Evolutionary conservation across 2,329 filamentous ascomycete genomes (phyloP).

Genomic region (Drechslerella coelobrocha): DNA sequence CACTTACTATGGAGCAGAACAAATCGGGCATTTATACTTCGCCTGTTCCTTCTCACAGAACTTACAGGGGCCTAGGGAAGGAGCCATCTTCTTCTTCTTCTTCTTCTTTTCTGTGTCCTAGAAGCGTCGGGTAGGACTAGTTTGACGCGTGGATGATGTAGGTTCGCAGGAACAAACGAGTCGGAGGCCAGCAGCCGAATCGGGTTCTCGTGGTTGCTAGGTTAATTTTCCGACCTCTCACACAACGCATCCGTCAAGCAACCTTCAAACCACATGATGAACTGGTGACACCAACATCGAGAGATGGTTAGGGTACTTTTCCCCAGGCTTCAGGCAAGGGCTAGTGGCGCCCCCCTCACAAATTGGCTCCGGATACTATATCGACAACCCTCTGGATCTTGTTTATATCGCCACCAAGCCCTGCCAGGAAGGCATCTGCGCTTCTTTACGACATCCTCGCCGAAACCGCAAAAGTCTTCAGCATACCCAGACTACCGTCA

Average conservation of each 20-base stretch:
- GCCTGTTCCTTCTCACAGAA: conserved; percentile 50
- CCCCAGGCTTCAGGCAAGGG: conserved; percentile 12
- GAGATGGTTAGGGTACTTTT: conserved; percentile 43
- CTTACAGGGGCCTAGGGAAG: conserved; percentile 48
- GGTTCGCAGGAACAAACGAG: not conserved
- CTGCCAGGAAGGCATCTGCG: conserved; percentile 4
- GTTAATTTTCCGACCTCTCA: conserved; percentile 41
- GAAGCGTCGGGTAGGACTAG: conserved; percentile 16
- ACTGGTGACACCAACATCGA: conserved; percentile 29
- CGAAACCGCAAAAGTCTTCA: conserved; percentile 14
- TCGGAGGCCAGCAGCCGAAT: conserved; percentile 14
- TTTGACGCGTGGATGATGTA: conserved; percentile 22
- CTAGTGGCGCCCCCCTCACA: conserved; percentile 11
- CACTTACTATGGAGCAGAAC: conserved; percentile 48
- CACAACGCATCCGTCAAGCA: conserved; percentile 31
- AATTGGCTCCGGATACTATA: conserved; percentile 36
- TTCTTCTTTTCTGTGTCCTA: too few relatives aligned
- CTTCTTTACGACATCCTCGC: conserved; percentile 39
- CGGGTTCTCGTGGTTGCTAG: not conserved
- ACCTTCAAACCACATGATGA: not conserved
- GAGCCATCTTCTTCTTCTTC: conserved; percentile 51
- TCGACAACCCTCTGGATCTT: conserved; percentile 31
- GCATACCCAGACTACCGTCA: conserved; percentile 44
- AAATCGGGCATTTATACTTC: conserved; percentile 50
- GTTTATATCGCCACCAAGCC: conserved; percentile 26